A percentile compares a stretch with the other conserved stretches of the same genome.
Evolutionary conservation across 2,329 filamentous ascomycete species (phyloP).

Genomic region (Ceratocystis harringtonii): DNA sequence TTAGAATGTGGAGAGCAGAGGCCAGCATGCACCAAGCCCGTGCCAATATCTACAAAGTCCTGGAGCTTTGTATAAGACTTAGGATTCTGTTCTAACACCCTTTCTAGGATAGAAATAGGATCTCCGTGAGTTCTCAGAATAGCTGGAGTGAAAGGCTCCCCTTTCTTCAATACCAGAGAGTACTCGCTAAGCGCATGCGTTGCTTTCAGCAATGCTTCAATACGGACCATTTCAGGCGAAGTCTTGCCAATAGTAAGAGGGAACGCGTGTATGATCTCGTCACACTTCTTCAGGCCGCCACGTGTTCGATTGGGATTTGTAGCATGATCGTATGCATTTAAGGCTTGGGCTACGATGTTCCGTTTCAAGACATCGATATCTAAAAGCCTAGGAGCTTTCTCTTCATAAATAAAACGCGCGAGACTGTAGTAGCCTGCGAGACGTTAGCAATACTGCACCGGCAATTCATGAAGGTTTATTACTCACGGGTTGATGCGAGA

Average conservation of each 20-base stretch:
- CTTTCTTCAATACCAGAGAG: slow-evolving; percentile 61
- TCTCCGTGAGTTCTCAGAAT: slow-evolving; percentile 63
- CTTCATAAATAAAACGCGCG: slow-evolving; percentile 46
- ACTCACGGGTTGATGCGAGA: slow-evolving; percentile 44
- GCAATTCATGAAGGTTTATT: not conserved
- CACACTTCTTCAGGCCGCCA: slow-evolving; percentile 62
- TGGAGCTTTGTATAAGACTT: slow-evolving; percentile 61
- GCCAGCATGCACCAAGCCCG: slow-evolving; percentile 49
- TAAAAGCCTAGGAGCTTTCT: slow-evolving; percentile 35
- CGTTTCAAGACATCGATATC: slow-evolving; percentile 38
- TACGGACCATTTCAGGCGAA: slow-evolving; percentile 35
- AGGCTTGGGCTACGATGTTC: slow-evolving; percentile 46
- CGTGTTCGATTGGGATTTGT: slow-evolving; percentile 65
- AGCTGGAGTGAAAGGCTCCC: slow-evolving; percentile 65
- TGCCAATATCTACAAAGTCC: slow-evolving; percentile 54
- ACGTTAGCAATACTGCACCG: not conserved
- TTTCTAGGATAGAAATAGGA: slow-evolving; percentile 56
- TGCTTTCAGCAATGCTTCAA: slow-evolving; percentile 51
- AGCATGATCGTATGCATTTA: slow-evolving; percentile 65
- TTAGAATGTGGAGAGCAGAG: slow-evolving; percentile 4
- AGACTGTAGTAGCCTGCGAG: slow-evolving; percentile 40
- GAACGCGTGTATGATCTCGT: slow-evolving; percentile 55
- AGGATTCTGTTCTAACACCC: slow-evolving; percentile 60
- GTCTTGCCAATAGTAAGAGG: slow-evolving; percentile 40
- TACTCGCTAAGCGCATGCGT: slow-evolving; percentile 66